Evolutionary conservation across 2,329 filamentous ascomycete genomes (phyloP), one percentile per base, ranked within the genome.

Genomic region (Didymella keratinophila): DNA sequence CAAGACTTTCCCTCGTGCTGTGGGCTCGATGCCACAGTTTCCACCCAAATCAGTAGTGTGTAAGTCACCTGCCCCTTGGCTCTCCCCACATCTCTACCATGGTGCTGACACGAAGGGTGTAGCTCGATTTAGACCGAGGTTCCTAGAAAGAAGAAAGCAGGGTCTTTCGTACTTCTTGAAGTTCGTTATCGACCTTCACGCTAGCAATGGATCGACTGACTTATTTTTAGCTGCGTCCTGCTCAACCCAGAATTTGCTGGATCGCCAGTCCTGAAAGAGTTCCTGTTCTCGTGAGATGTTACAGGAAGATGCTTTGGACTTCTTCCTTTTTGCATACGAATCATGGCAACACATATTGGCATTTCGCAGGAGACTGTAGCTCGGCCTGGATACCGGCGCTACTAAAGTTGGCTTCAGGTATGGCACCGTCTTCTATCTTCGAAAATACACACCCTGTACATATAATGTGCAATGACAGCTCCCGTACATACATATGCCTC

Each of bases 161-260:
- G 94, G 93, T 6, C 81, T 99, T 58, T 89, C 92, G 73, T 97
- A 98, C 74, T 99, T 98, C 74, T 80, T 99, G 53, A 96, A 96
- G 93, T 96, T 80, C 55, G 30, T 45, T 27, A 23, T 58, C 55
- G 52, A 49, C 52, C 7, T 45, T 63, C 47, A 48, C 47, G 59
- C 68, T 73, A 72, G 68, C 28, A 34, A 63, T 55, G 39, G 64
- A 60, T 71, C 61, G 64, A 53, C 68, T 73, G 56, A 71, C 62
- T 65, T 58, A 58, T 54, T 63, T 58, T 43, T 72, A 96, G 92
- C 74, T 97, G 93, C 79, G 89, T 97, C 61, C 79, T 98, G 65
- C 80, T 97, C 28, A 97, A 97, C 76, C 94, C 94, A 0, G 93
- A 97, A 76, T 97, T 97, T 73, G 91, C 93, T 32, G 90, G 91